phyloP scores from a whole-genome alignment of 805 yeast genomes.

The Metschnikowia lunata region DNA sequence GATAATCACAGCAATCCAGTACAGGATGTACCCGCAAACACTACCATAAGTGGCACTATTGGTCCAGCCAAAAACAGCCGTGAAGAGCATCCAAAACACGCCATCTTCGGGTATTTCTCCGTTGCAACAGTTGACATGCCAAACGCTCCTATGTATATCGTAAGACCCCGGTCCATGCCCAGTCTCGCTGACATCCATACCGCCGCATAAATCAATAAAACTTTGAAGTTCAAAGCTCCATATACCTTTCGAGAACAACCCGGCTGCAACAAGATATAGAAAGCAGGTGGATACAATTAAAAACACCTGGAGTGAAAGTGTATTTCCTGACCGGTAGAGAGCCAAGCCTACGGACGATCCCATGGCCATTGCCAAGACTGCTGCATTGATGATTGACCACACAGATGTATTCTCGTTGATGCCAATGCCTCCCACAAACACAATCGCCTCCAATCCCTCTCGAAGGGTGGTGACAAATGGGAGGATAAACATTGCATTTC shows the following conservation, averaged over 20 bases:
- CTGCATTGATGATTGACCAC: constrained; percentile 58
- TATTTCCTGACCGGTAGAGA: constrained; percentile 75
- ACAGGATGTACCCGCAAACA: constrained; percentile 63
- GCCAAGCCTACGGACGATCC: constrained; percentile 63
- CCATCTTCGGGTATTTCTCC: constrained; percentile 75
- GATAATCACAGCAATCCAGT: constrained; percentile 57
- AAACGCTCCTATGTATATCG: constrained; percentile 69
- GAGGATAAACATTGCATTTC: constrained; percentile 66
- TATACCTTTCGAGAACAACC: constrained; percentile 78
- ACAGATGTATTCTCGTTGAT: constrained; percentile 58
- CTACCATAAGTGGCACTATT: constrained; percentile 91
- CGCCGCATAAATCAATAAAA: constrained; percentile 69
- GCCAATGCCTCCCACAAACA: constrained; percentile 88
- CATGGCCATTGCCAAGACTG: constrained; percentile 49
- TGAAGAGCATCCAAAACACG: constrained; percentile 77
- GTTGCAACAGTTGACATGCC: constrained; percentile 96
- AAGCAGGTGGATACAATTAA: constrained; percentile 73
- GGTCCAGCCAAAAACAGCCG: constrained; percentile 91
- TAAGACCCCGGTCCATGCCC: constrained; percentile 95
- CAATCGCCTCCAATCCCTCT: constrained; percentile 90
- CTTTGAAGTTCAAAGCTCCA: constrained; percentile 85
- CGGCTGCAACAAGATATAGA: constrained; percentile 80
- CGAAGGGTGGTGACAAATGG: constrained; percentile 85
- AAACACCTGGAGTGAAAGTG: constrained; percentile 70
- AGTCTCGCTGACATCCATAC: constrained; percentile 79